phyloP scores from a whole-genome alignment of 805 yeast species.

The Candida stauntonica region DNA sequence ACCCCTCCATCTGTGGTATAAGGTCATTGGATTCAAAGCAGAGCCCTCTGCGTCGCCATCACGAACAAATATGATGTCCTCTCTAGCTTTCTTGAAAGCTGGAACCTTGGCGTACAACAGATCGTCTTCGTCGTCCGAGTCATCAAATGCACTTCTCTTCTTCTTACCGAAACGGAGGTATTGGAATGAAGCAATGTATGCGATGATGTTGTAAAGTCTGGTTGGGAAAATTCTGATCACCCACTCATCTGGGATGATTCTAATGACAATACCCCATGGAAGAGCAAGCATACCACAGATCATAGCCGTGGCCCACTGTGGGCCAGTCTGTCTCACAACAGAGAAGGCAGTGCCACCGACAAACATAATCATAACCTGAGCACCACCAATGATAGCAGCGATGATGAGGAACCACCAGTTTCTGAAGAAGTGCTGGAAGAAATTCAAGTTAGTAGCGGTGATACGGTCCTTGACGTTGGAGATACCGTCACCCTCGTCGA shows the following conservation, averaged over 20 bases:
- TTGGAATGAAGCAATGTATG: constrained; percentile 18
- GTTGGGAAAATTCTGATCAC: constrained; percentile 63
- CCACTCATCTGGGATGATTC: constrained; percentile 83
- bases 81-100: constrained; percentile 30
- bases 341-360: constrained; percentile 97
- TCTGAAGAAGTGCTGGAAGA: constrained; percentile 75
- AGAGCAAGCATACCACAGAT: constrained; percentile 30
- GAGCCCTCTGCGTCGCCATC: constrained; percentile 19
- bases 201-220: constrained; percentile 25
- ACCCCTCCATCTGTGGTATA: constrained; percentile 28
- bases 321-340: constrained; percentile 70
- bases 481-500: constrained; percentile 81
- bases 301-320: constrained; percentile 64
- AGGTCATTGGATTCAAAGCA: constrained; percentile 22
- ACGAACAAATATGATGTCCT: constrained; percentile 27
- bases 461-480: constrained; percentile 53
- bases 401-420: constrained; percentile 80
- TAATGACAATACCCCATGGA: constrained; percentile 72
- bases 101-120: constrained; percentile 27
- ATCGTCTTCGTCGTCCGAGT: constrained; percentile 15
- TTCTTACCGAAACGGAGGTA: constrained; percentile 14
- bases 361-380: constrained; percentile 88
- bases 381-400: constrained; percentile 68
- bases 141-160: constrained; percentile 1
- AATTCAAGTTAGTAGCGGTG: constrained; percentile 64